Evolutionary conservation across 768 basidiomycete species (phyloP).

Genomic region (Boletus pseudo-olivaceus): DNA sequence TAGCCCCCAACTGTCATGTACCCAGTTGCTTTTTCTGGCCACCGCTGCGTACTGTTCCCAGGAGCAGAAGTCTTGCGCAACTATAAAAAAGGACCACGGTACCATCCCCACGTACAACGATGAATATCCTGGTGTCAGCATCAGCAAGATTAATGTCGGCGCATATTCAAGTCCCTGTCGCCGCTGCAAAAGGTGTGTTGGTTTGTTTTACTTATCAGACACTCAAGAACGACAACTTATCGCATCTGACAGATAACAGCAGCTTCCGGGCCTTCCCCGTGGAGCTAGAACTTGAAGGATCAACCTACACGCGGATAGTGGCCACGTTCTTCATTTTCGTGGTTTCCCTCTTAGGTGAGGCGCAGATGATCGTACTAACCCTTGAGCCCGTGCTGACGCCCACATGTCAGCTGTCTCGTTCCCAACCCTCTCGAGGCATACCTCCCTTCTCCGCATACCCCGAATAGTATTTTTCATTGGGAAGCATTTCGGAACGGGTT

Average conservation of each 20-base stretch:
- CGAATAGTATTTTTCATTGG: constrained; percentile 75
- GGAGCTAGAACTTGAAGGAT: neutral
- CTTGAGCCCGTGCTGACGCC: neutral
- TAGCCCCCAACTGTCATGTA: neutral
- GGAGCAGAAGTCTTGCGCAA: neutral
- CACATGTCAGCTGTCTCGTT: constrained; percentile 59
- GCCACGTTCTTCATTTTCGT: constrained; percentile 46
- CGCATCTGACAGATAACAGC: neutral
- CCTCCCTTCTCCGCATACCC: constrained; percentile 57
- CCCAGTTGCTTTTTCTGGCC: neutral
- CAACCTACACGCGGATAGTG: neutral
- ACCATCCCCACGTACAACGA: neutral
- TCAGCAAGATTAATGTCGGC: neutral
- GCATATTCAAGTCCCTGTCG: neutral
- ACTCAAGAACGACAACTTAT: neutral
- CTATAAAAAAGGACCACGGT: too few relatives aligned
- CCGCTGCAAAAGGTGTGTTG: neutral
- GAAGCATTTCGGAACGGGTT: constrained; percentile 82
- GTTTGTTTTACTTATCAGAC: neutral
- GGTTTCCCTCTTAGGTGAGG: constrained; percentile 63
- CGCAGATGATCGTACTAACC: neutral
- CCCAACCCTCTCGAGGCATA: constrained; percentile 57
- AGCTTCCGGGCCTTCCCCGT: neutral
- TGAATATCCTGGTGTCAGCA: neutral
- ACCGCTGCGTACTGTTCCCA: neutral